A percentile compares a stretch with the other conserved stretches of the same genome.
Conservation (phyloP, 306 rosid species). For the Trifolium pratense region DNA sequence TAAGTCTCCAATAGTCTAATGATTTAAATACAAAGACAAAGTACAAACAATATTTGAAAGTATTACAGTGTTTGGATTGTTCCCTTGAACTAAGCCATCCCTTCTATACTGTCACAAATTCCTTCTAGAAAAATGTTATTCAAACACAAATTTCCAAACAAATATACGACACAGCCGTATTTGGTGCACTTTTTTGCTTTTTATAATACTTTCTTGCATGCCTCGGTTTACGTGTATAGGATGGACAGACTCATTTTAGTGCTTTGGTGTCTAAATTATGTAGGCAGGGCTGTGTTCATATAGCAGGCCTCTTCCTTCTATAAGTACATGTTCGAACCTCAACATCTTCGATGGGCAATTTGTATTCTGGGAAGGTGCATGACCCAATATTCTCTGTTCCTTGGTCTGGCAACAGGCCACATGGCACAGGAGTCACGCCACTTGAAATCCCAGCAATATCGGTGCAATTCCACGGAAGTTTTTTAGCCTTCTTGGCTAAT, state of each 20-base stretch:
- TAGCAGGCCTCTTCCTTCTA: too few species aligned
- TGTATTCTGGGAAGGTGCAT: slow-evolving; percentile 65
- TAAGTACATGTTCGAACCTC: slow-evolving; percentile 58
- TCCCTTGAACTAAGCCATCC: slow-evolving; percentile 19
- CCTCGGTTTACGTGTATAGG: too few species aligned
- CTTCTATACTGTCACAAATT: slow-evolving; percentile 28
- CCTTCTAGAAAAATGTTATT: too few species aligned
- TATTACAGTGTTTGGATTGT: slow-evolving; percentile 26
- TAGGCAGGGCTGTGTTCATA: too few species aligned
- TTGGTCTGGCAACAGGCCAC: slow-evolving; percentile 60
- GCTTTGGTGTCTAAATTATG: too few species aligned
- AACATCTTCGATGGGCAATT: slow-evolving; percentile 54
- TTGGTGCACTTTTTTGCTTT: too few species aligned
- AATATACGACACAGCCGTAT: too few species aligned
- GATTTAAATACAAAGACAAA: slow-evolving; percentile 27
- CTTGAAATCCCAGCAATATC: slow-evolving; percentile 70
- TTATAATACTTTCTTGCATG: too few species aligned
- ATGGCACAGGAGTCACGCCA: slow-evolving; percentile 62
- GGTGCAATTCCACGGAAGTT: slow-evolving; percentile 71
- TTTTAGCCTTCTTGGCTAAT: slow-evolving; percentile 59
- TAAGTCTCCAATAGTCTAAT: slow-evolving; percentile 4
- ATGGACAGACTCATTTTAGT: too few species aligned
- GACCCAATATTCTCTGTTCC: slow-evolving; percentile 42
- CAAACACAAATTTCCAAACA: too few species aligned
- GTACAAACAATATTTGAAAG: slow-evolving; percentile 37